Percentiles rank a stretch among this genome's conserved stretches.
Conservation (phyloP, 495 filamentous ascomycete species). For the Podospora australis region DNA sequence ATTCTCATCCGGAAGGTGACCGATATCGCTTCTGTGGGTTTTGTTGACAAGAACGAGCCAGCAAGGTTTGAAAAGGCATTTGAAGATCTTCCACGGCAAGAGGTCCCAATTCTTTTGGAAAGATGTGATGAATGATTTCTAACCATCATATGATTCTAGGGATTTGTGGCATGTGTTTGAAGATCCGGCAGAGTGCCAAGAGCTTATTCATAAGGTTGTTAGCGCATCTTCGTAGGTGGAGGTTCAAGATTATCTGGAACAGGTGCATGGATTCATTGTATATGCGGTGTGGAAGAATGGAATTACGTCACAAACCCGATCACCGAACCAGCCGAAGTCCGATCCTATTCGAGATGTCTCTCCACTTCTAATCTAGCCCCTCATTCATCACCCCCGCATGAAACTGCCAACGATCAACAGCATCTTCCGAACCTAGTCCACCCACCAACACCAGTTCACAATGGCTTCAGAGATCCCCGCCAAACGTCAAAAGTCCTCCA, state of each 20-base stretch:
- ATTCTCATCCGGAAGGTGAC: conserved; percentile 81
- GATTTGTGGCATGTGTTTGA: conserved; percentile 75
- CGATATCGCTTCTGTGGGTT: conserved; percentile 64
- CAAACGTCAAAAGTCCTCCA: conserved; percentile 35
- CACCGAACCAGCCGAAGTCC: neutral
- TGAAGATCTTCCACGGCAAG: conserved; percentile 53
- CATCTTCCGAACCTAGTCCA: neutral
- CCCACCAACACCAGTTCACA: neutral
- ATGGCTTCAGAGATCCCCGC: conserved; percentile 17
- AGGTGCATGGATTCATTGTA: neutral
- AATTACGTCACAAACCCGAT: neutral
- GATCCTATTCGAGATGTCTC: neutral
- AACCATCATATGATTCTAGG: conserved; percentile 13
- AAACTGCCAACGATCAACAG: neutral
- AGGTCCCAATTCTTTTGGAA: neutral
- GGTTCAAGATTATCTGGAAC: too few species aligned
- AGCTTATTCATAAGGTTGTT: conserved; percentile 33
- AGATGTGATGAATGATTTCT: neutral
- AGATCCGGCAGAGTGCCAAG: conserved; percentile 55
- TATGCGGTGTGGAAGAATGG: neutral
- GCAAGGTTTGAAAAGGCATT: conserved; percentile 81
- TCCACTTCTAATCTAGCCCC: too few species aligned
- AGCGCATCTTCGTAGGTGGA: too few species aligned
- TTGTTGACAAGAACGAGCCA: conserved; percentile 61
- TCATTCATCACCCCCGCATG: neutral